Evolutionary conservation across 1,284 basidiomycete genomes (phyloP).

Genomic region (Ustilago shanxiensis): DNA sequence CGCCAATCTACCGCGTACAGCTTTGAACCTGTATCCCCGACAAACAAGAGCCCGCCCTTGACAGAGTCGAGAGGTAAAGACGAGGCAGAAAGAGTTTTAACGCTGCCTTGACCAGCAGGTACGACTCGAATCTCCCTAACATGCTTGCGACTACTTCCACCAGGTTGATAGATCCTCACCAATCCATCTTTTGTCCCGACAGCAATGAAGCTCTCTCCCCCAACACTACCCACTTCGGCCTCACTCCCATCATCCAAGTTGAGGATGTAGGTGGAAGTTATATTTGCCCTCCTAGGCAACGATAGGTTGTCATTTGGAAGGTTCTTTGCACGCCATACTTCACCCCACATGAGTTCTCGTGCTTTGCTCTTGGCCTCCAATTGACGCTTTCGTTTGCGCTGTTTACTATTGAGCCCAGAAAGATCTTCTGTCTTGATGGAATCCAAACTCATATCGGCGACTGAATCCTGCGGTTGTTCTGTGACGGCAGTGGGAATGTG

Average conservation of each 20-base stretch:
- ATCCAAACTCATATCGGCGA: slow-evolving; percentile 33
- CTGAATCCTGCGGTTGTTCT: slow-evolving; percentile 23
- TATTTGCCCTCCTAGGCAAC: slow-evolving; percentile 54
- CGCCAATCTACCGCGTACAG: slow-evolving; percentile 54
- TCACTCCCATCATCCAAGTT: slow-evolving; percentile 7
- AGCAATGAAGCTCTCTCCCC: slow-evolving; percentile 21
- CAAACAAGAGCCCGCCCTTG: slow-evolving; percentile 45
- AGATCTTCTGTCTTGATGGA: slow-evolving; percentile 24
- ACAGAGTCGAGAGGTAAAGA: slow-evolving; percentile 18
- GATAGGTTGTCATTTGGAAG: slow-evolving; percentile 61
- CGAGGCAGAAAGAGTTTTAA: slow-evolving; percentile 44
- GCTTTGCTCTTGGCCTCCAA: slow-evolving; percentile 52
- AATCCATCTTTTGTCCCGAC: slow-evolving; percentile 57
- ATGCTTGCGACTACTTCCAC: slow-evolving; percentile 26
- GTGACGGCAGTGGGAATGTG: slow-evolving; percentile 40
- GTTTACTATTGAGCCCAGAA: slow-evolving; percentile 44
- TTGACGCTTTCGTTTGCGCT: slow-evolving; percentile 58
- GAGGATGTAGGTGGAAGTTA: slow-evolving; percentile 48
- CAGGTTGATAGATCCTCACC: slow-evolving; percentile 48
- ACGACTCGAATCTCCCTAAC: slow-evolving; percentile 39
- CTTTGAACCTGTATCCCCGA: slow-evolving; percentile 53
- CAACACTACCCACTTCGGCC: not conserved
- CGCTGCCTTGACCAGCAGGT: slow-evolving; percentile 31
- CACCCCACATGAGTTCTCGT: slow-evolving; percentile 56
- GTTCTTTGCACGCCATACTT: slow-evolving; percentile 63